Conservation (phyloP, 495 filamentous ascomycete species). For the Pyrenopolyporus hunteri region DNA sequence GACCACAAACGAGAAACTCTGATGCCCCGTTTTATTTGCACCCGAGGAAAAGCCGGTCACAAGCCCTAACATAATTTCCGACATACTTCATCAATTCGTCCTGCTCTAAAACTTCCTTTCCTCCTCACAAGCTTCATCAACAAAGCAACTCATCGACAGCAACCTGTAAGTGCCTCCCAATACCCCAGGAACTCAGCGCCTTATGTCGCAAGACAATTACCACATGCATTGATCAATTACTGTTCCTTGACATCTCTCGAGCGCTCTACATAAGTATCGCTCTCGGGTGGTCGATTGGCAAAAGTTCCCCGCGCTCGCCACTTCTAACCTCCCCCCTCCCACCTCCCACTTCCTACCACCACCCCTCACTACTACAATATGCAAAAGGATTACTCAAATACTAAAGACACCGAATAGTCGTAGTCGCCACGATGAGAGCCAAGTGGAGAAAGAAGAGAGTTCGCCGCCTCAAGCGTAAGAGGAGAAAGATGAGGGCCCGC, state of each 20-base stretch:
- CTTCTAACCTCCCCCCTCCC: not conserved
- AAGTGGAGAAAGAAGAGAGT: conserved; percentile 99
- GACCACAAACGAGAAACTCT: conserved; percentile 1
- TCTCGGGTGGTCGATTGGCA: conserved; percentile 4
- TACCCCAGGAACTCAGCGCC: not conserved
- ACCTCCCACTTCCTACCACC: not conserved
- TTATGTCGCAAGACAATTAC: not conserved
- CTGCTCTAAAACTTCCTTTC: conserved; percentile 32
- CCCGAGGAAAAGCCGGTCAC: conserved; percentile 42
- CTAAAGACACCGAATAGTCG: conserved; percentile 34
- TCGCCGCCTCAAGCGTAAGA: conserved; percentile 96
- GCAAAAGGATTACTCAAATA: not conserved
- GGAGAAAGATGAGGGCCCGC: conserved; percentile 97
- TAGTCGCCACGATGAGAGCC: conserved; percentile 84
- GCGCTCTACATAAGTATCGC: not conserved
- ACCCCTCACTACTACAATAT: conserved; percentile 24
- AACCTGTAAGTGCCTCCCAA: conserved; percentile 32
- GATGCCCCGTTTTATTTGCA: conserved; percentile 23
- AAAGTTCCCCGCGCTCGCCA: conserved; percentile 25
- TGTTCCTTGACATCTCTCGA: not conserved
- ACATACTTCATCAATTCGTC: conserved; percentile 40
- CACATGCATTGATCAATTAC: not conserved
- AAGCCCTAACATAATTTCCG: conserved; percentile 41
- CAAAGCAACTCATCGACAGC: conserved; percentile 37
- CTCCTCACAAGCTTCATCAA: conserved; percentile 34